These are phyloP conservation scores for Chaetomium olivaceum DNA, from an alignment of 2,329 filamentous ascomycete genomes.

Conservation along the genomic window DNA sequence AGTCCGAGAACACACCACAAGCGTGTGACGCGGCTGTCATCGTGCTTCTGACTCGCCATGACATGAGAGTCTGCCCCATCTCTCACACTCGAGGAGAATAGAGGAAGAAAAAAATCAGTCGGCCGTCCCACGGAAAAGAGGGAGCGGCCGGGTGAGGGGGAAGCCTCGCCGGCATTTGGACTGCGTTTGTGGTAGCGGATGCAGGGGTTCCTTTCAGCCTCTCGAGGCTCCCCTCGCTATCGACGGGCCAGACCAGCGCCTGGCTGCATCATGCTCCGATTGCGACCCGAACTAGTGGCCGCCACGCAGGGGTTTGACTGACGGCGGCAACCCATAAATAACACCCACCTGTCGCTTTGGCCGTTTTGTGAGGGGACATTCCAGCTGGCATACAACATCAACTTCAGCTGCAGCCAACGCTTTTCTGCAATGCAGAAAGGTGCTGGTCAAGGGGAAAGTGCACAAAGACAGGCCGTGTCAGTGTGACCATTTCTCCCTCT, in stretches of 20 bases:
- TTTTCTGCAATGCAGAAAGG: background rate
- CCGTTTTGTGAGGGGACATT: background rate
- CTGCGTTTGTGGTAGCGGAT: background rate
- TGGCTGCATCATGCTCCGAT: background rate
- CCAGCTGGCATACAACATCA: background rate
- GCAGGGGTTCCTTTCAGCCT: constrained; percentile 24
- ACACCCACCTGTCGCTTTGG: background rate
- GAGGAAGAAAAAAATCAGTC: background rate
- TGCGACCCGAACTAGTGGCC: constrained; percentile 7
- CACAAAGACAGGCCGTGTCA: background rate
- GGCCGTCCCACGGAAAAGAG: background rate
- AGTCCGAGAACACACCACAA: constrained; percentile 26
- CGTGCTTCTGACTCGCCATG: constrained; percentile 24
- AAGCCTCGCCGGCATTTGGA: constrained; percentile 17
- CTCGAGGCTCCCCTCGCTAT: constrained; percentile 9
- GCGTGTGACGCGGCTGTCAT: constrained; percentile 26
- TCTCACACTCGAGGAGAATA: background rate
- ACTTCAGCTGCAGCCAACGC: background rate
- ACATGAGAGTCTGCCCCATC: constrained; percentile 1
- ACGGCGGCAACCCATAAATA: background rate
- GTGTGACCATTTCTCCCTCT: background rate
- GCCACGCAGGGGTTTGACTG: constrained; percentile 7
- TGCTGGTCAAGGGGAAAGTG: background rate
- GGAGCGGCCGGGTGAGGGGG: background rate
- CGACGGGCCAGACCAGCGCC: background rate